Base-by-base conservation (phyloP, 2,329 filamentous ascomycete genomes). In the Teratosphaeria viscida region DNA sequence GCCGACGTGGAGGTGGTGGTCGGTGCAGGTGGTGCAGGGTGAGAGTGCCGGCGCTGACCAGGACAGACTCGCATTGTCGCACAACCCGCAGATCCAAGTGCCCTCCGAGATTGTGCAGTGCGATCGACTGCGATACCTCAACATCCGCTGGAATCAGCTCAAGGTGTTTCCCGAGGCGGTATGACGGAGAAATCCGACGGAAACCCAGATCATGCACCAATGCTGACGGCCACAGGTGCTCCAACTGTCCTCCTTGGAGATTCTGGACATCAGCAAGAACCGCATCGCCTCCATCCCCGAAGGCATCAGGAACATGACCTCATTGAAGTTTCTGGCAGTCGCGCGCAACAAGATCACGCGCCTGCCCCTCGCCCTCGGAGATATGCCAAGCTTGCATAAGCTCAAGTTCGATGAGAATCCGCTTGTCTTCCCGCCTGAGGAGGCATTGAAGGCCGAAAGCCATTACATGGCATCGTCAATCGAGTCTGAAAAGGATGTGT, bases 381-480 rank as follows among this genome's bases (percentile, higher is more conserved):
- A 96, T 64, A 95, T 96, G 88, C 86, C 82, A 59, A 94, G 90
- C 59, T 77, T 97, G 61, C 89, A 92, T 71, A 88, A 95, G 65
- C 80, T 97, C 59, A 96, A 95, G 73, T 84, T 96, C 39, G 88
- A 92, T 60, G 90, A 90, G 54, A 96, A 96, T 67, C 89, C 89
- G 8, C 82, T 96, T 60, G 83, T 81, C 60, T 92, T 92, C 67
- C 91, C 91, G 3, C 87, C 78, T 6, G 71, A 72, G 1, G 76
- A 80, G 8, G 71, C 72, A 37, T 73, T 78, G 54, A 66, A 67
- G 56, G 63, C 63, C 2, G 57, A 59, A 16, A 55, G 61, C 12
- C 63, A 70, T 55, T 56, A 59, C 19, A 52, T 61, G 16, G 57
- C 61, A 8, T 72, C 73, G 11, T 77, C 78, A 39, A 75, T 77